Conservation (phyloP, 495 filamentous ascomycete genomes). For the Penicillium roqueforti region DNA sequence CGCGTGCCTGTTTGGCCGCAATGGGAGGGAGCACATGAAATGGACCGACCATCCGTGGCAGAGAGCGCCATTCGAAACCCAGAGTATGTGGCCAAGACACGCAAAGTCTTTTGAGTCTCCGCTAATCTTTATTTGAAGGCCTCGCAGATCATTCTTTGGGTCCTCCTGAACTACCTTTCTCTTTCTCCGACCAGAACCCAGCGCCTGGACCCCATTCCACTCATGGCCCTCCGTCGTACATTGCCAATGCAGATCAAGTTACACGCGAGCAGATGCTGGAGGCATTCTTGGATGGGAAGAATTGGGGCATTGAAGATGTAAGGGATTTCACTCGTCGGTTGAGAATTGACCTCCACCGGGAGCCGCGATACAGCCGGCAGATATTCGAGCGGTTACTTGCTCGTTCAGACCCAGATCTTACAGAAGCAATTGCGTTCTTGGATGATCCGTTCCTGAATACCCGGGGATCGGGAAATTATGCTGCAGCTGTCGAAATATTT, state of each 20-base stretch:
- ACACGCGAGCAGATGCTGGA: constrained; percentile 15
- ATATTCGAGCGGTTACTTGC: constrained; percentile 38
- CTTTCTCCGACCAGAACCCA: constrained; percentile 25
- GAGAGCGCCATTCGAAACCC: constrained; percentile 20
- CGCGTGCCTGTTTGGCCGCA: constrained; percentile 39
- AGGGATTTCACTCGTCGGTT: constrained; percentile 27
- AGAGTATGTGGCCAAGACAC: constrained; percentile 19
- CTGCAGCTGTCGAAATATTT: constrained; percentile 23
- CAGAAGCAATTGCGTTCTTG: constrained; percentile 36
- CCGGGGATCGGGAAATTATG: constrained; percentile 39
- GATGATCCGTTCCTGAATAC: constrained; percentile 42
- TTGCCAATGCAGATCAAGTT: not conserved
- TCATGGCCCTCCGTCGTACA: constrained; percentile 1
- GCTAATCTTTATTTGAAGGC: constrained; percentile 10
- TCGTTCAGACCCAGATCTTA: constrained; percentile 13
- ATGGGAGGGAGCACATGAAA: constrained; percentile 46
- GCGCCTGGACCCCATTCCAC: too few species aligned
- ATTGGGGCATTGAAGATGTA: constrained; percentile 27
- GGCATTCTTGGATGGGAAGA: constrained; percentile 15
- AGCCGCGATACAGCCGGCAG: constrained; percentile 39
- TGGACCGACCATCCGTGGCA: constrained; percentile 36
- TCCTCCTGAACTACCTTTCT: constrained; percentile 10
- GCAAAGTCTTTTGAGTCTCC: not conserved
- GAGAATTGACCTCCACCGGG: constrained; percentile 34
- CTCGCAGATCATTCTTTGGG: constrained; percentile 13